These are phyloP conservation scores for Xylariaceae sp. DNA, from an alignment of 2,329 filamentous ascomycete genomes.

Conservation along the genomic window DNA sequence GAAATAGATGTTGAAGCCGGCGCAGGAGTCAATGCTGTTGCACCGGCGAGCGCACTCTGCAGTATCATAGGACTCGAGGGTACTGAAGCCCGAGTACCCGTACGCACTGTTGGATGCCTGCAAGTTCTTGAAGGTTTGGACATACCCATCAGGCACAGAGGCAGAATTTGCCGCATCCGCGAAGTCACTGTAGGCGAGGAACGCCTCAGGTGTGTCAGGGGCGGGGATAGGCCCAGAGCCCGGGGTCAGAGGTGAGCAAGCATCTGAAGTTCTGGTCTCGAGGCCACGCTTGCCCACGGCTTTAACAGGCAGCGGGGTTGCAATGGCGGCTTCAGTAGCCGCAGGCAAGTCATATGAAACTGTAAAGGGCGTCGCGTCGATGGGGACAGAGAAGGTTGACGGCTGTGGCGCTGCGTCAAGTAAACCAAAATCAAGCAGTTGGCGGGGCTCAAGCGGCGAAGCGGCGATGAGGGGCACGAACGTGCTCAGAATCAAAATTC, in stretches of 20 bases:
- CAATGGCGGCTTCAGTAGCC: conserved; percentile 36
- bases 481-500: conserved; percentile 23
- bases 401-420: conserved; percentile 44
- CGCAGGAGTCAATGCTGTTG: conserved; percentile 33
- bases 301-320: conserved; percentile 31
- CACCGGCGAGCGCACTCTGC: conserved; percentile 35
- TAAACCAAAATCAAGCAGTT: conserved; percentile 45
- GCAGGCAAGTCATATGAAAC: conserved; percentile 40
- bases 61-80: conserved; percentile 35
- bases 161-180: conserved; percentile 32
- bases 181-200: conserved; percentile 36
- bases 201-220: conserved; percentile 44
- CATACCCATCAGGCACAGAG: conserved; percentile 43
- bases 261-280: conserved; percentile 19
- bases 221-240: conserved; percentile 41
- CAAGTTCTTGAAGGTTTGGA: conserved; percentile 41
- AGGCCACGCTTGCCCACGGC: conserved; percentile 22
- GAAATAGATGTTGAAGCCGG: conserved; percentile 42
- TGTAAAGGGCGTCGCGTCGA: conserved; percentile 37
- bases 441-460: conserved; percentile 36
- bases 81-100: conserved; percentile 38
- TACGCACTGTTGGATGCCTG: conserved; percentile 43
- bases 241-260: conserved; percentile 31
- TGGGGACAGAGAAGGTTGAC: conserved; percentile 38
- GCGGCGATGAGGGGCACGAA: conserved; percentile 29